Percentiles rank a stretch among this genome's conserved stretches.
Evolutionary conservation across 257 asterid genomes (phyloP).

Genomic region (Ballota nigra): DNA sequence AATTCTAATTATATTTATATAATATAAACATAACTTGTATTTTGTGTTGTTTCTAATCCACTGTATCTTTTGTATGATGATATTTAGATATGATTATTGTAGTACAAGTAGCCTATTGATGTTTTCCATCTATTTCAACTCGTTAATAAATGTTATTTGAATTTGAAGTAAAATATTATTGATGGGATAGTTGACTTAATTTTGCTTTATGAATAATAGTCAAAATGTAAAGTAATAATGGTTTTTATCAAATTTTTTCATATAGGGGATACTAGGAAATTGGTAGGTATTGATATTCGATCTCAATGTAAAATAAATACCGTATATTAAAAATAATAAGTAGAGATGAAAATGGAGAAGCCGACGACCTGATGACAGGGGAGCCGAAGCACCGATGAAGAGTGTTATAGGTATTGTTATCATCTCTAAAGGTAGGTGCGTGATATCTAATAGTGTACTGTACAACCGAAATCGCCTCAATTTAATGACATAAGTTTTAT

Average conservation of each 20-base stretch:
- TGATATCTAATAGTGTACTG: too few species aligned
- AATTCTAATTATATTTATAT: background rate
- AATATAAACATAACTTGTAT: too few species aligned
- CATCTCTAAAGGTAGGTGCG: background rate
- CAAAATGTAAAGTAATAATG: background rate
- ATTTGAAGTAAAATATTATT: background rate
- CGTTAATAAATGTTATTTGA: background rate
- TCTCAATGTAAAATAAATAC: background rate
- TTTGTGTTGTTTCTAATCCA: too few species aligned
- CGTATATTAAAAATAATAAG: too few species aligned
- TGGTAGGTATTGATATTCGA: background rate
- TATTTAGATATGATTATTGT: too few species aligned
- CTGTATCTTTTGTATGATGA: background rate
- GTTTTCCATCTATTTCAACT: background rate
- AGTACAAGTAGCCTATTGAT: background rate
- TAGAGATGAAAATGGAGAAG: too few species aligned
- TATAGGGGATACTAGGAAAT: background rate
- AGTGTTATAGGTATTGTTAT: too few species aligned
- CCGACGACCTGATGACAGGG: too few species aligned
- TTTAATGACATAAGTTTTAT: too few species aligned
- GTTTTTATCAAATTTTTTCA: background rate
- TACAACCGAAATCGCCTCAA: slow-evolving; percentile 1
- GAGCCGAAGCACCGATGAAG: too few species aligned
- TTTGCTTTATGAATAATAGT: background rate
- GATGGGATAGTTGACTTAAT: background rate